These are phyloP conservation scores for Pachysandra terminalis DNA, from an alignment of 164 flowering plant species.

Conservation along the genomic window DNA sequence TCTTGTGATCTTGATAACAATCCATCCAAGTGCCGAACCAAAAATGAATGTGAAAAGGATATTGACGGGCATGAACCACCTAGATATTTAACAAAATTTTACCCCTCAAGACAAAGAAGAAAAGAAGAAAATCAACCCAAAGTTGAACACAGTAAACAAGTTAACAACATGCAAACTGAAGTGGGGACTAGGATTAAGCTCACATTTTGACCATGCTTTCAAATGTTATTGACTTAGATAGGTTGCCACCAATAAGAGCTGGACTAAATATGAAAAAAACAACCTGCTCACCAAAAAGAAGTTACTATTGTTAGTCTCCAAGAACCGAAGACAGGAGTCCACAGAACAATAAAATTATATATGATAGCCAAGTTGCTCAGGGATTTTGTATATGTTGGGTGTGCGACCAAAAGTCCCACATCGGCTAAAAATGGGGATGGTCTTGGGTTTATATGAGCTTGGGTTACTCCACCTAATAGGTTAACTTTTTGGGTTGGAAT, in stretches of 20 bases:
- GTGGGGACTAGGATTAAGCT: conserved; percentile 20
- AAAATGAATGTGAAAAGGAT: conserved; percentile 56
- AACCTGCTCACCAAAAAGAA: conserved; percentile 42
- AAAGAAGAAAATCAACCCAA: not conserved
- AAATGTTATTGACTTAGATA: conserved; percentile 55
- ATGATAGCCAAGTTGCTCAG: no score
- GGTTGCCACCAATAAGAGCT: conserved; percentile 52
- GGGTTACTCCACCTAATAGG: no score
- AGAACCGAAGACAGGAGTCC: not conserved
- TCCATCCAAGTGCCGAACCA: conserved; percentile 76
- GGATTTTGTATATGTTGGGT: no score
- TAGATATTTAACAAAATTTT: conserved; percentile 15
- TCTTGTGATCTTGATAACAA: conserved; percentile 43
- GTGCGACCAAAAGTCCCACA: no score
- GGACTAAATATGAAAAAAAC: conserved; percentile 74
- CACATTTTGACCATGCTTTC: conserved; percentile 53
- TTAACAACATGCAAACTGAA: not conserved
- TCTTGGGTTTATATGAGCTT: no score
- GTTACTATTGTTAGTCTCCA: not conserved
- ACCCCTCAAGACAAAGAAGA: not conserved
- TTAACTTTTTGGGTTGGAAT: no score
- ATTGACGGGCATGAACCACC: conserved; percentile 98
- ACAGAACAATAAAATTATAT: not conserved
- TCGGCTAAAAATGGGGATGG: no score
- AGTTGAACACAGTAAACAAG: not conserved